Evolutionary conservation across 2,329 filamentous ascomycete genomes (phyloP), one percentile per base, ranked within the genome.

Genomic region (Paramyrothecium roridum): DNA sequence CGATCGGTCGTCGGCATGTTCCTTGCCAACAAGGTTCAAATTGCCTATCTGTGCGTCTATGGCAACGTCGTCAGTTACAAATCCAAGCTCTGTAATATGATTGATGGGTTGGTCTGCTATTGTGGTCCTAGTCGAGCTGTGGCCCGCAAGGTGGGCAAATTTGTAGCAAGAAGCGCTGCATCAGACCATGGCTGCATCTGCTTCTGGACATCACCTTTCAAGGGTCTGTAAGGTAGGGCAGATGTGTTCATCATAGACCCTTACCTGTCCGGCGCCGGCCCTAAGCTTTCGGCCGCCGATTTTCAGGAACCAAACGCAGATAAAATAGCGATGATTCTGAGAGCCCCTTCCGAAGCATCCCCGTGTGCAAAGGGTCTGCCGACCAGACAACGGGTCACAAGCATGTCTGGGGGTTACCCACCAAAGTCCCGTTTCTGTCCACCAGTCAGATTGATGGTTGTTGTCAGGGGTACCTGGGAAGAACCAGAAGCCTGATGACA

Each of bases 231-330:
- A 30, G 37, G 37, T 43, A 43, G 37, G 37, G 37, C 37, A 43
- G 37, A 43, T 13, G 13, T 16, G 16, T 43, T 43, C 37, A 19
- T 6, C 7, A 13, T 6, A 43, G 37, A 43, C 37, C 37, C 37
- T 43, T 43, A 43, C 37, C 16, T 19, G 37, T 4, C 57, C 64
- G 65, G 65, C 61, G 54, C 67, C 66, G 64, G 64, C 62, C 62
- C 58, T 64, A 67, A 65, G 57, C 53, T 57, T 57, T 67, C 63
- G 67, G 69, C 65, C 67, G 67, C 67, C 66, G 67, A 61, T 52
- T 43, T 16, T 43, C 37, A 43, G 37, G 37, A 7, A 19, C n/a
- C n/a, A 19, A 43, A 19, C n/a, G 37, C 12, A 43, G 37, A 43
- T 30, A 43, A 43, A 43, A 43, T 43, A 43, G 37, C 37, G 13